Evolutionary conservation across 139 green algal genomes (phyloP).

Genomic region (Closterium sp.): DNA sequence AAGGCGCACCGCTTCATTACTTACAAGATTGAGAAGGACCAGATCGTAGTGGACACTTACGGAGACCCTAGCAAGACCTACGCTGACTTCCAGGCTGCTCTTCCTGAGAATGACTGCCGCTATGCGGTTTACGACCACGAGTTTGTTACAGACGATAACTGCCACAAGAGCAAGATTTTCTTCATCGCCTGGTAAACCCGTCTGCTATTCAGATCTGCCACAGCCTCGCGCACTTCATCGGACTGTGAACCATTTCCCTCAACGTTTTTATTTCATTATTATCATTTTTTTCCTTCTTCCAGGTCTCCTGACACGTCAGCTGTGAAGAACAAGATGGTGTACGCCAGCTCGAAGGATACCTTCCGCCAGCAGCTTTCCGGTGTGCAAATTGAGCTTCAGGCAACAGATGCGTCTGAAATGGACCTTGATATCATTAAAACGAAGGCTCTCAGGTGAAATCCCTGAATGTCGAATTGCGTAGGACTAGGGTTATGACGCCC

Average conservation of each 20-base stretch:
- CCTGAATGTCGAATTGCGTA: not conserved
- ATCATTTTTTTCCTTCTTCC: not conserved
- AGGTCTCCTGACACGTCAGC: slow-evolving; percentile 55
- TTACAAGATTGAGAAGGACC: slow-evolving; percentile 51
- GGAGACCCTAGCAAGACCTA: slow-evolving; percentile 23
- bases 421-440: slow-evolving; percentile 42
- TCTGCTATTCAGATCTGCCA: not conserved
- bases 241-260: slow-evolving; percentile 12
- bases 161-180: slow-evolving; percentile 51
- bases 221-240: not conserved
- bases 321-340: slow-evolving; percentile 57
- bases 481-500: not conserved
- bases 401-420: slow-evolving; percentile 52
- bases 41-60: slow-evolving; percentile 33
- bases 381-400: slow-evolving; percentile 55
- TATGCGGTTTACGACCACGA: slow-evolving; percentile 52
- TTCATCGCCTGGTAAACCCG: slow-evolving; percentile 48
- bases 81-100: slow-evolving; percentile 19
- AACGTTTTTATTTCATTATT: too few species aligned
- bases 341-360: slow-evolving; percentile 56
- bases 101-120: slow-evolving; percentile 41
- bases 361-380: slow-evolving; percentile 50
- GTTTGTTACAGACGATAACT: slow-evolving; percentile 47
- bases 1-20: slow-evolving; percentile 45
- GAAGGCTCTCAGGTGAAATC: not conserved